Evolutionary conservation across 805 yeast species (phyloP).

Genomic region (Cyberlindnera mycetangii): DNA sequence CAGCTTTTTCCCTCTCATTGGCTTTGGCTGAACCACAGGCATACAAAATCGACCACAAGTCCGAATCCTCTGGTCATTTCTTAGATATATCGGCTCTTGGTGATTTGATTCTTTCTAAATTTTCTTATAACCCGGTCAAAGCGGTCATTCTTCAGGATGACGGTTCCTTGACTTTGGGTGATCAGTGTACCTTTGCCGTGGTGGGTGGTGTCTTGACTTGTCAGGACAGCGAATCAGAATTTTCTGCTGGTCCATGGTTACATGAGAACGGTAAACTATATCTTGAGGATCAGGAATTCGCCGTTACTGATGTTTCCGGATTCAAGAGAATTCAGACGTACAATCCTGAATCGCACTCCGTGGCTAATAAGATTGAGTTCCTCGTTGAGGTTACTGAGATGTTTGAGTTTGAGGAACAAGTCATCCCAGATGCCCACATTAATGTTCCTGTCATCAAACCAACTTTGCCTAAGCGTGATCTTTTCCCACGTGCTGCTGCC

Average conservation of each 20-base stretch:
- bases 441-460: background rate
- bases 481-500: slow-evolving; percentile 5
- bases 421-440: background rate
- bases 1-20: background rate
- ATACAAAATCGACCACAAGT: background rate
- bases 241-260: slow-evolving; percentile 1
- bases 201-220: slow-evolving; percentile 1
- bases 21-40: slow-evolving; percentile 2
- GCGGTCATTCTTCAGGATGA: slow-evolving; percentile 2
- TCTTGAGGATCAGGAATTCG: background rate
- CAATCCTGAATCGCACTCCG: background rate
- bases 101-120: slow-evolving; percentile 1
- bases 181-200: slow-evolving; percentile 2
- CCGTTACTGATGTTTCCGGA: background rate
- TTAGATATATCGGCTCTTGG: slow-evolving; percentile 1
- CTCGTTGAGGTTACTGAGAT: background rate
- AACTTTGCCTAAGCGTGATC: background rate
- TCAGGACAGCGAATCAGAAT: background rate
- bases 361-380: background rate
- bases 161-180: background rate
- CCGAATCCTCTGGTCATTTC: background rate
- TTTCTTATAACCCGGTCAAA: background rate
- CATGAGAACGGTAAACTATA: slow-evolving; percentile 1
- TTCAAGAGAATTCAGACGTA: background rate
- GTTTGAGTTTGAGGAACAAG: too few relatives aligned